Conservation (phyloP, 306 rosid genomes). For the Ormosia emarginata region DNA sequence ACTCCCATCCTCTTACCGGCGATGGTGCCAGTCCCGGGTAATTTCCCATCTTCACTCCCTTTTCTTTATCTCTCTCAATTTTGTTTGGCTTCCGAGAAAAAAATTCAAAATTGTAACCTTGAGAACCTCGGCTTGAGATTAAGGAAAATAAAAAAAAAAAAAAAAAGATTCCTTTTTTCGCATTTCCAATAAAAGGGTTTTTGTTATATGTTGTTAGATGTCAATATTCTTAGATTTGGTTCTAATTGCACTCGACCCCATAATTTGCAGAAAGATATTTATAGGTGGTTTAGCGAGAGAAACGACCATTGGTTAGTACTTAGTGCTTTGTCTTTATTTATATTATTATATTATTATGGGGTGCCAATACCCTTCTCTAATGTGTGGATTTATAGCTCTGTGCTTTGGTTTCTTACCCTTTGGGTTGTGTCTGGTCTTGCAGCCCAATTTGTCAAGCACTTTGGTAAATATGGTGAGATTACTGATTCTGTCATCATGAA, state of each 20-base stretch:
- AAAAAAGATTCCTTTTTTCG: background rate
- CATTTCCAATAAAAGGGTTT: background rate
- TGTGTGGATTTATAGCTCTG: background rate
- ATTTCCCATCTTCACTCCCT: background rate
- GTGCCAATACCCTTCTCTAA: conserved; percentile 4
- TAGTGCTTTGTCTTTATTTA: conserved; percentile 22
- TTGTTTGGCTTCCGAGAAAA: conserved; percentile 13
- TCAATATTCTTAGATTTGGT: conserved; percentile 9
- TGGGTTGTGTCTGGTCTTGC: conserved; percentile 30
- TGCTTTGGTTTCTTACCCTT: background rate
- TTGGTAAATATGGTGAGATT: conserved; percentile 81
- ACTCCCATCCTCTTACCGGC: conserved; percentile 72
- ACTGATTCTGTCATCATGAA: conserved; percentile 91
- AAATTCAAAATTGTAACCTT: background rate
- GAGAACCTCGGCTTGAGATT: background rate
- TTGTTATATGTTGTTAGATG: background rate
- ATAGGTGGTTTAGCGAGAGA: conserved; percentile 97
- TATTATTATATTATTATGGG: background rate
- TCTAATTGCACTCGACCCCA: conserved; percentile 25
- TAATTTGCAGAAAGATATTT: conserved; percentile 88
- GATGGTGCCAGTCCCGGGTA: conserved; percentile 99
- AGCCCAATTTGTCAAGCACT: conserved; percentile 86
- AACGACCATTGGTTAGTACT: conserved; percentile 78
- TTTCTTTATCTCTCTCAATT: background rate
- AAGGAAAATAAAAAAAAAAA: background rate